Evolutionary conservation across 306 rosid species (phyloP).

Genomic region (Cucurbita moschata): DNA sequence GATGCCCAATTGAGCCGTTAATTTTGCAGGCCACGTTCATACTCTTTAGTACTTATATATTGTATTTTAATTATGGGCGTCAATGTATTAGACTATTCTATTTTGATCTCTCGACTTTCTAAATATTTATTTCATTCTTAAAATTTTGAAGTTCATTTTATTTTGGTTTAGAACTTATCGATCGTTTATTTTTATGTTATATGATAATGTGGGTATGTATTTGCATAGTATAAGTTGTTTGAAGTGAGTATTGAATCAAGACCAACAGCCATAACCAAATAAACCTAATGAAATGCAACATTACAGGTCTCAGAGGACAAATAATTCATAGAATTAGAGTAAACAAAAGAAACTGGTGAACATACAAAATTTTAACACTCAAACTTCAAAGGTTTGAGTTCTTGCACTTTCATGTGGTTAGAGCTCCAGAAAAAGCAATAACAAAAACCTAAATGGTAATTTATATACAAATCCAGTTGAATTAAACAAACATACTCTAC

Average conservation of each 20-base stretch:
- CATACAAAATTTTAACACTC: neutral
- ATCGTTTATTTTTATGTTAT: too few species aligned
- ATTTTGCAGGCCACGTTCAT: too few species aligned
- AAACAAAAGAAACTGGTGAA: neutral
- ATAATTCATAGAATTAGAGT: neutral
- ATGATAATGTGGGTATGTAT: too few species aligned
- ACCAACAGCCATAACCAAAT: too few species aligned
- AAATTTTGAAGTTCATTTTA: too few species aligned
- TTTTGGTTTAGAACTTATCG: too few species aligned
- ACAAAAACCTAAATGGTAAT: neutral
- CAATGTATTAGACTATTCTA: too few species aligned
- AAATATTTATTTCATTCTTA: too few species aligned
- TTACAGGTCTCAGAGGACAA: neutral
- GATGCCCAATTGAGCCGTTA: neutral
- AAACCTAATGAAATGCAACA: neutral
- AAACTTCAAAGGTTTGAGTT: neutral
- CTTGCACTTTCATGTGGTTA: neutral
- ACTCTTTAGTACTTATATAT: too few species aligned
- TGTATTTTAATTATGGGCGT: neutral
- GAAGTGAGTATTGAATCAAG: neutral
- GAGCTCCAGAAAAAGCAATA: neutral
- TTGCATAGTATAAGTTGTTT: neutral
- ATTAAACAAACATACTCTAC: neutral
- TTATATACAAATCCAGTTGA: neutral
- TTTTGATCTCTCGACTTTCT: too few species aligned